A percentile compares a stretch with the other conserved stretches of the same genome.
These are phyloP conservation scores for Pseudogymnoascus sp. DNA, from an alignment of 2,329 filamentous ascomycete species.

Conservation along the genomic window DNA sequence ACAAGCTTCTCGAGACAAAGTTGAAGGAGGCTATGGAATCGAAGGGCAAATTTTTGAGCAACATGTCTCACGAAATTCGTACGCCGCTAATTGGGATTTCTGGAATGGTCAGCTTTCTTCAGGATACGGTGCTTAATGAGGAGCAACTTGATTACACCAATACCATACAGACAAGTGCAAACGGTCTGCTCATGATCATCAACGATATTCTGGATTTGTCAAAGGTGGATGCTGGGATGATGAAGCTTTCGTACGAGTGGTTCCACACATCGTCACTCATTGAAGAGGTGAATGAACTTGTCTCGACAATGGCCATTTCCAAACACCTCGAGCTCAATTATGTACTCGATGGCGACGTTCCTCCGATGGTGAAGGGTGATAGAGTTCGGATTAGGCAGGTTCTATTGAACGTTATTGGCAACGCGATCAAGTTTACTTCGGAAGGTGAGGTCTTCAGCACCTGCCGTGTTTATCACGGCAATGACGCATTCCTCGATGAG, in stretches of 20 bases:
- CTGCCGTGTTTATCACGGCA: constrained; percentile 54
- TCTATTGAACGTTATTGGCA: constrained; percentile 88
- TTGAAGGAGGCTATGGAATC: constrained; percentile 97
- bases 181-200: constrained; percentile 86
- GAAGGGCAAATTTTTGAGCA: constrained; percentile 90
- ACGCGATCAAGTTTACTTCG: constrained; percentile 94
- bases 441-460: constrained; percentile 86
- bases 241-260: constrained; percentile 89
- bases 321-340: constrained; percentile 95
- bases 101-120: constrained; percentile 91
- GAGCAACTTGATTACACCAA: constrained; percentile 94
- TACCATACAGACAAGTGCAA: constrained; percentile 90
- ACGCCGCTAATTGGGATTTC: constrained; percentile 93
- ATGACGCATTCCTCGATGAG: constrained; percentile 35
- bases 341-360: constrained; percentile 80
- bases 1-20: constrained; percentile 85
- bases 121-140: constrained; percentile 78
- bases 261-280: constrained; percentile 87
- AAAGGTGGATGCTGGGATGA: constrained; percentile 95
- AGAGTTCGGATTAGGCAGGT: constrained; percentile 91
- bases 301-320: constrained; percentile 88
- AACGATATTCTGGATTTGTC: constrained; percentile 95
- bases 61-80: constrained; percentile 97
- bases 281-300: constrained; percentile 92
- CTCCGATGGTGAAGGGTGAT: constrained; percentile 89